Base-by-base conservation (phyloP, 768 basidiomycete genomes). In the Mycena vulgaris region DNA sequence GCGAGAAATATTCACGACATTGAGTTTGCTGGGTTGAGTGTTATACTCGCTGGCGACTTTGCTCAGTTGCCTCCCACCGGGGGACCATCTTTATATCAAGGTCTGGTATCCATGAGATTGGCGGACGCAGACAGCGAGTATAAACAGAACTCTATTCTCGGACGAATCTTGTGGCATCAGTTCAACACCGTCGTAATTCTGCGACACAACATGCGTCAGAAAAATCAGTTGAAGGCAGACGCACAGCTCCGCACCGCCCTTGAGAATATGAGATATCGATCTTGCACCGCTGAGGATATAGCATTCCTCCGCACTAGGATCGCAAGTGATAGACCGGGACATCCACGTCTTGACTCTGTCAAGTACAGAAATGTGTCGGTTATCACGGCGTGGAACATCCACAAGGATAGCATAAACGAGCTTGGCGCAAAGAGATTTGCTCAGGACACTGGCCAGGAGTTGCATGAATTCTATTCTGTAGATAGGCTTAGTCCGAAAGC, bases 201-300 rank as follows among this genome's bases (percentile, higher is more conserved):
- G 2, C 16, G 71, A 13, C 28, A 82, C 51, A 83, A 81, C 56
- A 82, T 82, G 82, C 39, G 75, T 3, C 79, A 81, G 59, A 73
- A 30, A 10, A 21, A 16, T 4, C 70, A 75, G 42, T 47, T 40
- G 14, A 19, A 28, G 8, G 63, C 66, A 28, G 77, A 77, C 53
- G 39, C 53, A 9, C 53, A 67, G 23, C 39, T 79, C 1, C 30
- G 76, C 3, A 72, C 33, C 1, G 67, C 73, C 1, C 25, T 85
- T 0, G 78, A 78, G 31, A 83, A 85, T 70, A 80, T 84, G 83
- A 40, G 80, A 30, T 85, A 84, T 66, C 77, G 78, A 17, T 67
- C 79, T 0, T 87, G 84, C 69, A 85, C 81, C 2, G 9, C 27
- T 0, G 78, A 75, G 28, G 84, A 87, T 66, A 72, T 86, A 14